Evolutionary conservation across 805 yeast species (phyloP), one percentile per base, ranked within the genome.

Genomic region (Starmerella asiatica): DNA sequence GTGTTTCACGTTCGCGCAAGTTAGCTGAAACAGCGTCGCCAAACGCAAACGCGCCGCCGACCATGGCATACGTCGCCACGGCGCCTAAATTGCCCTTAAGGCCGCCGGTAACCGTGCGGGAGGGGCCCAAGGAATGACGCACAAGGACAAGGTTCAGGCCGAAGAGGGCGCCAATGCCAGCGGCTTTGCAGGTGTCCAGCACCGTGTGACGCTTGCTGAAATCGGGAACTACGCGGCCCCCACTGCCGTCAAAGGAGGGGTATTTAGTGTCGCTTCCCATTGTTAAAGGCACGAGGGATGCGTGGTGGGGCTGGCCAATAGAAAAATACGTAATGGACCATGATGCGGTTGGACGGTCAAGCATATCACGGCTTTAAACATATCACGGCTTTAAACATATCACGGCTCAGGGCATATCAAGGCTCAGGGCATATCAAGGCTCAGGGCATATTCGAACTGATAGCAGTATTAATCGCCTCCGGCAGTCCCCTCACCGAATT

Each of bases 1-100:
- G 75, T 52, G 76, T 80, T 51, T 72, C 73, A 54, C 65, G 68
- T 56, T 73, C 75, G 53, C 81, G 66, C 50, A 78, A 58, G 57
- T 78, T 77, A 46, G 79, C 65, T 26, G 71, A 46, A 19, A 71
- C 63, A 32, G 70, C 57, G 21, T 63, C 61, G 7, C 58, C 58
- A 47, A 65, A 58, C 33, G 57, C 56, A 53, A 56, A 69, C 7
- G 72, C 68, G 21, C 72, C 65, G 33, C 75, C 74, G 18, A 66
- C 66, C 11, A 74, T 64, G 33, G 74, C 69, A 43, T 48, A 49
- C n/a, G 43, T 37, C 23, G 48, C 55, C 11, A 54, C 52, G 35
- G 52, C 31, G 41, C 54, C 51, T 41, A 50, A 41, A 23, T 53
- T 44, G 33, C 55, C 51, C 18, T 49, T 40, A 32, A 56, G 34